These are phyloP conservation scores for Hebeloma cylindrosporum DNA, from an alignment of 768 basidiomycete species.

Conservation along the genomic window DNA sequence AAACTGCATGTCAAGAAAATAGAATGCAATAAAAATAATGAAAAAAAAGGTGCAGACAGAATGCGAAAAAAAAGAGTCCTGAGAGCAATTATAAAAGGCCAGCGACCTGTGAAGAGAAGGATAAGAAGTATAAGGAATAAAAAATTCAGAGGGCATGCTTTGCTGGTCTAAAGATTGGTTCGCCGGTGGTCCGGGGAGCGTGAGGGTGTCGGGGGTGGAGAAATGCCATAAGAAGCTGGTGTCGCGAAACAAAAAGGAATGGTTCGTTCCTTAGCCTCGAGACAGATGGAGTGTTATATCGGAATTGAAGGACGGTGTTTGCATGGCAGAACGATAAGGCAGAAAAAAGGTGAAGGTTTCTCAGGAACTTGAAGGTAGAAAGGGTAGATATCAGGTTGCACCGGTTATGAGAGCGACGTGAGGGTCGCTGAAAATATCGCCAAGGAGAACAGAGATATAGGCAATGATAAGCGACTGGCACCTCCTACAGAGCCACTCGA, in stretches of 20 bases:
- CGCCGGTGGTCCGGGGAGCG: slow-evolving; percentile 1
- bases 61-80: slow-evolving; percentile 1
- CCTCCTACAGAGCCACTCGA: slow-evolving; percentile 7
- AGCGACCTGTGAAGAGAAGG: not conserved
- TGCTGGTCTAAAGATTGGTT: slow-evolving; percentile 8
- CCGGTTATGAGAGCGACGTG: not conserved
- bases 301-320: not conserved
- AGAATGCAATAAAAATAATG: slow-evolving; percentile 17
- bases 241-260: slow-evolving; percentile 2
- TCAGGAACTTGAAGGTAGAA: too few relatives aligned
- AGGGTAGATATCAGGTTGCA: not conserved
- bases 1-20: too few relatives aligned
- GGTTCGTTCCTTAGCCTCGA: not conserved
- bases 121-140: not conserved
- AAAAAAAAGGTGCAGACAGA: slow-evolving; percentile 1
- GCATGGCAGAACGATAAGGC: not conserved
- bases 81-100: not conserved
- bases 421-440: not conserved
- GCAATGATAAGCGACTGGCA: slow-evolving; percentile 1
- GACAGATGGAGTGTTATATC: not conserved
- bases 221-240: not conserved
- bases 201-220: not conserved
- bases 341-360: not conserved
- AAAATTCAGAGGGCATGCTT: not conserved
- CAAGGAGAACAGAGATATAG: not conserved